Base-by-base conservation (phyloP, 805 yeast genomes). In the Danielia oregonensis region DNA sequence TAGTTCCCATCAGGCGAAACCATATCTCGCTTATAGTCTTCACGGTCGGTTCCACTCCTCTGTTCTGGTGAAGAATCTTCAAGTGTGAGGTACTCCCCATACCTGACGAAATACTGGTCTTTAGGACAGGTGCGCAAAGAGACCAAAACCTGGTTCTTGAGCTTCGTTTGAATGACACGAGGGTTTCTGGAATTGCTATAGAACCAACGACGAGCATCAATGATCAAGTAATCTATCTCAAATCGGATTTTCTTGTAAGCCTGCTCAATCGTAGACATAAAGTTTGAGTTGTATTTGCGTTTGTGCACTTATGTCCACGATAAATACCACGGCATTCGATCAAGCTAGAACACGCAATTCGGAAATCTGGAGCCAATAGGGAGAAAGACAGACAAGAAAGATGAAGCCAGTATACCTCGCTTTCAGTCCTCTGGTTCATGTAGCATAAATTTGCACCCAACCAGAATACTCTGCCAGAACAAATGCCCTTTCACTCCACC, bases 121-220 rank as follows among this genome's bases (percentile, higher is more conserved):
- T 51, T 47, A 10, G 67, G 65, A 29, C 47, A 49, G 0, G 68
- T 57, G 36, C 77, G 48, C 43, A 70, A 58, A 4, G 74, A 56
- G 22, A 63, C 32, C 18, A 70, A 51, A 10, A 50, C 56, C 34
- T 55, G 58, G 37, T 63, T 50, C 13, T 54, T 46, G 33, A 61
- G 54, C 38, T 54, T 59, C 4, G 61, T 45, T 10, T 65, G 66
- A 17, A 68, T 59, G 5, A 70, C 61, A 13, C 66, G 46, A 2
- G 66, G 66, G 39, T 61, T 62, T 24, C 50, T 50, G 22, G 56
- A 50, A 26, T 59, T 57, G 48, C 63, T 63, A 49, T 71, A 69
- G 48, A 57, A 65, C 26, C 54, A 52, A 34, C 61, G 66, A 15
- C 57, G 54, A 36, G 57, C 64, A 32, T 62, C 63, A 17, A 65